Base-by-base conservation (phyloP, 129 eudicot species). In the Helianthus tuberosus region DNA sequence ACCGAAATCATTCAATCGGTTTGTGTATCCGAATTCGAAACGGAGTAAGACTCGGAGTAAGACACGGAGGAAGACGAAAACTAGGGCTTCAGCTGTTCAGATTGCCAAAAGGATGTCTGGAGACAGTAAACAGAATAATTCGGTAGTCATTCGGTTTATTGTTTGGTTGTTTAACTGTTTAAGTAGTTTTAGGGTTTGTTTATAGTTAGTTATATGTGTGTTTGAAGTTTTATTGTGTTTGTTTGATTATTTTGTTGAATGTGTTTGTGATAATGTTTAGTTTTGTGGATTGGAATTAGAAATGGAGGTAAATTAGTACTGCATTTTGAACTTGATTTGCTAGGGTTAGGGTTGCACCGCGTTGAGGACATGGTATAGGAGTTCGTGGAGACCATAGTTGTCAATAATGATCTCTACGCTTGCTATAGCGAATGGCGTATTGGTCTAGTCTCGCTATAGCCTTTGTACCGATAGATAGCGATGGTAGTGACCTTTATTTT, bases 71-170 rank as follows among this genome's bases (percentile, higher is more conserved):
- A 78, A 87, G 88, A 75, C 78, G 51, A 87, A 73, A 71, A 75
- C 83, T 17, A 80, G 92, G 69, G 76, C 86, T 2, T 84, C 96
- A 13, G 92, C 96, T 63, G 75, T 86, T 53, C 85, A 81, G 65
- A 83, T 89, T 64, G 96, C 90, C 0, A 89, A 87, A 75, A 81
- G 72, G 50, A 66, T 89, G 44, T 63, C 72, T 8, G 57, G 69
- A 14, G 62, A 80, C 41, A 81, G 78, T 15, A 86, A 66, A 68
- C 81, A 80, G 58, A 83, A 76, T 11, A 66, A 66, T 16, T 52
- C 88, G 58, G 81, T 83, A 76, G 90, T 87, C 59, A 15, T 38
- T 78, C n/a, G 64, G 12, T 52, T 63, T 60, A 8, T 64, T 63
- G 48, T 20, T 20, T 20, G 23, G 8, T 64, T 47, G 35, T 64